Evolutionary conservation across 768 basidiomycete genomes (phyloP).

Genomic region (Mycena galericulata): DNA sequence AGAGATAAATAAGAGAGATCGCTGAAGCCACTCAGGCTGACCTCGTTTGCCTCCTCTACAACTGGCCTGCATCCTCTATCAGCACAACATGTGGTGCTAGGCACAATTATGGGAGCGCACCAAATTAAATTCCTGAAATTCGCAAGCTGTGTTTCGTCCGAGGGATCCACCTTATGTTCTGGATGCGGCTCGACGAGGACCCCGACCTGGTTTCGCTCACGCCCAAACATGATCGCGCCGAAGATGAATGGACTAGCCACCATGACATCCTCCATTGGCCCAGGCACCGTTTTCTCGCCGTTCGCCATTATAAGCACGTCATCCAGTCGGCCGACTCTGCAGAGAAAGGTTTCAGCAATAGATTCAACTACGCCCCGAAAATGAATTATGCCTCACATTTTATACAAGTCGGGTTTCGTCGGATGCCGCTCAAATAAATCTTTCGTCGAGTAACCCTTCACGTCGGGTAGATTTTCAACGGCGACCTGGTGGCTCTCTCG

Average conservation of each 20-base stretch:
- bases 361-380: not conserved
- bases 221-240: constrained; percentile 31
- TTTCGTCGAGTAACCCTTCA: constrained; percentile 44
- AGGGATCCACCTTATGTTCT: constrained; percentile 27
- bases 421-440: constrained; percentile 49
- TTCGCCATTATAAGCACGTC: constrained; percentile 44
- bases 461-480: constrained; percentile 47
- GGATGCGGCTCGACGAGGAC: constrained; percentile 36
- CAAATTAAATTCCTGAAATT: constrained; percentile 54
- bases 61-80: constrained; percentile 44
- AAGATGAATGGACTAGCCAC: constrained; percentile 31
- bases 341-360: not conserved
- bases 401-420: constrained; percentile 43
- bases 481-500: constrained; percentile 47
- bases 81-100: not conserved
- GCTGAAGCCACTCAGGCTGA: not conserved
- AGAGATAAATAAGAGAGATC: not conserved
- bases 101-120: constrained; percentile 36
- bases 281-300: constrained; percentile 46
- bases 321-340: constrained; percentile 46
- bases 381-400: constrained; percentile 40
- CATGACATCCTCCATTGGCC: constrained; percentile 41
- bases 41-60: constrained; percentile 58
- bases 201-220: constrained; percentile 35
- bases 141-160: constrained; percentile 17